These are phyloP conservation scores for Claviceps lovelessii DNA, from an alignment of 2,329 filamentous ascomycete genomes.

Conservation along the genomic window DNA sequence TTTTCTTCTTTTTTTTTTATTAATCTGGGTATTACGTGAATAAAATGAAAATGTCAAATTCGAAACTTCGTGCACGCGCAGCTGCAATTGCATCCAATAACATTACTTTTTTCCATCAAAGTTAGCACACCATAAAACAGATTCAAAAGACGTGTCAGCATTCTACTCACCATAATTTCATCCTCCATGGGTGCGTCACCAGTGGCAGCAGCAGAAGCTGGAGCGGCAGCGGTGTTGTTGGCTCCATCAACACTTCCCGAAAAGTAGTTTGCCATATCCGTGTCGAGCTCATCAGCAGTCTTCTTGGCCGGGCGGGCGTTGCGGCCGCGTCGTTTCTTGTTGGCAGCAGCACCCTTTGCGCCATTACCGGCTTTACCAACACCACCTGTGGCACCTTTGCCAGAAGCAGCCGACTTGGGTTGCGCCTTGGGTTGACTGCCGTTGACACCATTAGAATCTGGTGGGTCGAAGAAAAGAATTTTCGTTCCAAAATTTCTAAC, in stretches of 20 bases:
- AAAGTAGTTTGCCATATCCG: slow-evolving; percentile 97
- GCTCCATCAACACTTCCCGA: slow-evolving; percentile 32
- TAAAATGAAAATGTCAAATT: neutral
- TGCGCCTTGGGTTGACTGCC: slow-evolving; percentile 29
- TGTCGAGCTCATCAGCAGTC: slow-evolving; percentile 89
- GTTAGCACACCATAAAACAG: neutral
- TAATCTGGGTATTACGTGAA: slow-evolving; percentile 4
- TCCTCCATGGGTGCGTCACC: slow-evolving; percentile 54
- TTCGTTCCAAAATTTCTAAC: slow-evolving; percentile 12
- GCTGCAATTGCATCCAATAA: neutral
- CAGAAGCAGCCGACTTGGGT: slow-evolving; percentile 65
- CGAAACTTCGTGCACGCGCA: neutral
- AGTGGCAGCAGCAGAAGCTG: slow-evolving; percentile 26
- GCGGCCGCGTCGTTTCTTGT: slow-evolving; percentile 41
- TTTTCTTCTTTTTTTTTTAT: neutral
- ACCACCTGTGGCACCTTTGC: slow-evolving; percentile 36
- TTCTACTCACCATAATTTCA: slow-evolving; percentile 36
- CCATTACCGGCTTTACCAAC: slow-evolving; percentile 24
- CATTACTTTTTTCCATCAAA: neutral
- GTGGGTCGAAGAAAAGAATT: neutral
- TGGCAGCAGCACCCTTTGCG: slow-evolving; percentile 32
- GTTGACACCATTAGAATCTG: slow-evolving; percentile 1
- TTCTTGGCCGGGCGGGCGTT: slow-evolving; percentile 61
- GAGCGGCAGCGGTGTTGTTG: slow-evolving; percentile 30
- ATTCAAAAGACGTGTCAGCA: too few relatives aligned